These are phyloP conservation scores for Musa troglodytarum DNA, from an alignment of 176 grass and related monocot species.

Conservation along the genomic window DNA sequence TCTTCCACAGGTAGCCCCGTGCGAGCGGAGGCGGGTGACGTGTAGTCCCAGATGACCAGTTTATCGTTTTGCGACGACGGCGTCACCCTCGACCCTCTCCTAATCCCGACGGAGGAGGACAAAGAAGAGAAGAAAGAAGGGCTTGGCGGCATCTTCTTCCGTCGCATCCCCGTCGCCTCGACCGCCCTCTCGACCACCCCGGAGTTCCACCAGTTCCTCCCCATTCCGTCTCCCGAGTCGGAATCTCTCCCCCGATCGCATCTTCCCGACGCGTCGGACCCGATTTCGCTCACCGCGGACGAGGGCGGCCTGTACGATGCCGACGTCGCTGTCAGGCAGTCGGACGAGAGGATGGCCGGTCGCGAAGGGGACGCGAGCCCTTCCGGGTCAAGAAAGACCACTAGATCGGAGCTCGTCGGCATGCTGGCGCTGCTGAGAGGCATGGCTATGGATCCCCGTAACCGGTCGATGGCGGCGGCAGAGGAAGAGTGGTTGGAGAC, in stretches of 20 bases:
- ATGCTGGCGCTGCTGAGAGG: not conserved
- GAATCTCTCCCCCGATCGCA: not conserved
- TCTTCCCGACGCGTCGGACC: not conserved
- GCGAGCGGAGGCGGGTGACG: no score
- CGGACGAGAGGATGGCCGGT: not conserved
- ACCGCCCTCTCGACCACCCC: not conserved
- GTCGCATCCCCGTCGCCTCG: constrained; percentile 2
- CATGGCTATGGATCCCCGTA: not conserved
- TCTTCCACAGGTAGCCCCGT: not conserved
- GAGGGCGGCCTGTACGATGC: not conserved
- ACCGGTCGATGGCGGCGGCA: not conserved
- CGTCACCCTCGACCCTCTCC: not conserved
- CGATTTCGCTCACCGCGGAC: not conserved
- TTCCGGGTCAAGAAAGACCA: not conserved
- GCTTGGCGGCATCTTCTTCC: constrained; percentile 1
- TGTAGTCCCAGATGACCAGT: not conserved
- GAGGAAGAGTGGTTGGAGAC: constrained; percentile 1
- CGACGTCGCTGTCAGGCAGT: not conserved
- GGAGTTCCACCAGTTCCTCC: constrained; percentile 11
- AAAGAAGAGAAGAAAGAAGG: constrained; percentile 2
- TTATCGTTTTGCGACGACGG: not conserved
- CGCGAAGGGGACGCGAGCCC: not conserved
- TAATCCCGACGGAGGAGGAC: not conserved
- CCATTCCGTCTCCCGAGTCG: not conserved
- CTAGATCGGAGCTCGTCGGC: not conserved